A percentile compares a stretch with the other conserved stretches of the same genome.
Evolutionary conservation across 192 early-diverging fungal species (phyloP).

Genomic region (Pilaira anomala): DNA sequence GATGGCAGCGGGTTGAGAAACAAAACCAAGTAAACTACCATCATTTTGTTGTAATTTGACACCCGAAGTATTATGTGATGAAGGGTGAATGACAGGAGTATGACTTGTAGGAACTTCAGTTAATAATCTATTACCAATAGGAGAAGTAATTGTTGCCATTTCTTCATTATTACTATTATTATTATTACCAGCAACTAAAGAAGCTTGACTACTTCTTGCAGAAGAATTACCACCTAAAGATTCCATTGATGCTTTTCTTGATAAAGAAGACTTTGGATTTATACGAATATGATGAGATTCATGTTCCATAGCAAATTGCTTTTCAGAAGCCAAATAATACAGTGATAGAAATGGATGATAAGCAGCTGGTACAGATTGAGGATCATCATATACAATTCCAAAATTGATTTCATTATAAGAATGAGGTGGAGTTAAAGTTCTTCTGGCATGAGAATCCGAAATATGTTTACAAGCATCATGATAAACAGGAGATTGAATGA

Average conservation of each 20-base stretch:
- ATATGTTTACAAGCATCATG: constrained; percentile 19
- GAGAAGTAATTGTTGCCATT: background rate
- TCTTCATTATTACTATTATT: background rate
- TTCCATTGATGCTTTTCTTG: constrained; percentile 22
- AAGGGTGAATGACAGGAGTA: background rate
- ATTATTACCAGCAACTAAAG: constrained; percentile 17
- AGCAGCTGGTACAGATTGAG: constrained; percentile 35
- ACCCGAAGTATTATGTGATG: background rate
- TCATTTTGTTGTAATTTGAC: constrained; percentile 1
- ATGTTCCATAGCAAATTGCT: constrained; percentile 18
- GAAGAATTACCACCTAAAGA: constrained; percentile 21
- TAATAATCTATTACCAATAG: background rate
- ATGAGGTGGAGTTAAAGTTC: background rate
- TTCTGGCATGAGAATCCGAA: background rate
- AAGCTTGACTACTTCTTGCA: constrained; percentile 22
- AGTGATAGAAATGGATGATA: constrained; percentile 77
- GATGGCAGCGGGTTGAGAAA: constrained; percentile 23
- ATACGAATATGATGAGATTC: background rate
- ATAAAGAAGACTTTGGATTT: background rate
- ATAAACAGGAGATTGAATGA: constrained; percentile 54
- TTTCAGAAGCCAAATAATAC: constrained; percentile 77
- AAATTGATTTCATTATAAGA: background rate
- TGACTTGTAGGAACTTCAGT: constrained; percentile 7
- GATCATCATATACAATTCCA: constrained; percentile 28
- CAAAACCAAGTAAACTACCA: constrained; percentile 12